Conservation (phyloP, 495 filamentous ascomycete genomes). For the Alectoria sarmentosa region DNA sequence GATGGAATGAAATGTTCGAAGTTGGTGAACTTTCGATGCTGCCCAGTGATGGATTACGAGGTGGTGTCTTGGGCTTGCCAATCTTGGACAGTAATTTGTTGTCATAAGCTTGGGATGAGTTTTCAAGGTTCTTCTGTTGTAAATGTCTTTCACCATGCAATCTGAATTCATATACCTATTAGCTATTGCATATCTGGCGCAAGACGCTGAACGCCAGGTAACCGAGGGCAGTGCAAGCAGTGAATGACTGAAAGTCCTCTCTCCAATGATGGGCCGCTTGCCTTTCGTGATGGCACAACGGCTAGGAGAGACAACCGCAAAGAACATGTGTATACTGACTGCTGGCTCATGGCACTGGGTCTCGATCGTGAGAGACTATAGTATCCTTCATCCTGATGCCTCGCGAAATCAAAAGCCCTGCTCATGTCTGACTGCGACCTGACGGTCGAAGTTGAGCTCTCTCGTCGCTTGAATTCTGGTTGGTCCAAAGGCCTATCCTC, state of each 20-base stretch:
- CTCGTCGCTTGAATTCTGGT: slow-evolving; percentile 30
- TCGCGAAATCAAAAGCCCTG: slow-evolving; percentile 25
- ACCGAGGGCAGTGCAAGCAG: background rate
- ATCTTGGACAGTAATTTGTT: slow-evolving; percentile 71
- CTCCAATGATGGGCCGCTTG: slow-evolving; percentile 9
- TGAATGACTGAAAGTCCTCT: background rate
- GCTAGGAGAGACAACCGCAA: background rate
- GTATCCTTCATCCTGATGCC: slow-evolving; percentile 44
- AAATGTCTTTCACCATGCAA: slow-evolving; percentile 54
- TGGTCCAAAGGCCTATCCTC: slow-evolving; percentile 23
- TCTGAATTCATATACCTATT: slow-evolving; percentile 32
- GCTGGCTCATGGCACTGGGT: slow-evolving; percentile 34
- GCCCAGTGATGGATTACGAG: slow-evolving; percentile 42
- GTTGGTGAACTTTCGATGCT: slow-evolving; percentile 40
- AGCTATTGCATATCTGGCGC: slow-evolving; percentile 28
- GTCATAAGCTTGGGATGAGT: slow-evolving; percentile 67
- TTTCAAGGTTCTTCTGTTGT: slow-evolving; percentile 49
- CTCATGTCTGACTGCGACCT: slow-evolving; percentile 29
- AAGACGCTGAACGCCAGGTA: slow-evolving; percentile 2
- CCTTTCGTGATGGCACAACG: slow-evolving; percentile 3
- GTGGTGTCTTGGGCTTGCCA: slow-evolving; percentile 53
- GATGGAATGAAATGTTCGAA: slow-evolving; percentile 35
- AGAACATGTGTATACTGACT: slow-evolving; percentile 29
- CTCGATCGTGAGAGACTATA: slow-evolving; percentile 41
- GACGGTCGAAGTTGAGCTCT: slow-evolving; percentile 34